Evolutionary conservation across 1,284 basidiomycete species (phyloP).

Genomic region (Coniophora puteana): DNA sequence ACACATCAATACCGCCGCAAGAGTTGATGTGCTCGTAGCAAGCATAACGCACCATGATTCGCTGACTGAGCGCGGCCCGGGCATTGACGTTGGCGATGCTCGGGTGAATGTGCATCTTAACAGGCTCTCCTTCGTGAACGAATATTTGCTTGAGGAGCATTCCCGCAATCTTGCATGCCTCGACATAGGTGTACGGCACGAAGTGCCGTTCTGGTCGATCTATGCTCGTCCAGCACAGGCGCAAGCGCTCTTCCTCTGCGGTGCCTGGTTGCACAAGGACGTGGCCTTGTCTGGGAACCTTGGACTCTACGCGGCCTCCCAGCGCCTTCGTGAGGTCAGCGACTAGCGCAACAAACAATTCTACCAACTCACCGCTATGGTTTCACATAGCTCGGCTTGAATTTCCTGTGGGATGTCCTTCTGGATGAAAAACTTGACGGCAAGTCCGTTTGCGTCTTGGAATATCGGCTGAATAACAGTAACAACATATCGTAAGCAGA

Average conservation of each 20-base stretch:
- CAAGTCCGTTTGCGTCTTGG: constrained; percentile 56
- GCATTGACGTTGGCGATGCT: constrained; percentile 74
- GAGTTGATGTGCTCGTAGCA: constrained; percentile 2
- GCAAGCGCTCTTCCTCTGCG: constrained; percentile 66
- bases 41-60: constrained; percentile 60
- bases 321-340: constrained; percentile 41
- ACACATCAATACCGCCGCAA: neutral
- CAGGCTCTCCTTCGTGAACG: constrained; percentile 53
- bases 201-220: constrained; percentile 72
- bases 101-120: constrained; percentile 72
- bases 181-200: constrained; percentile 74
- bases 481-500: neutral
- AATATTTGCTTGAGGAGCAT: constrained; percentile 73
- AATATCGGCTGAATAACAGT: constrained; percentile 50
- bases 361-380: constrained; percentile 48
- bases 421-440: constrained; percentile 78
- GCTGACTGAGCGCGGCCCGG: constrained; percentile 53
- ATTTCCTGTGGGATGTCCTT: constrained; percentile 67
- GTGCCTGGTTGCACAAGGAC: constrained; percentile 66
- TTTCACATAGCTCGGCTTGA: constrained; percentile 65
- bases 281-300: constrained; percentile 72
- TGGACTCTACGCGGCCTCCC: constrained; percentile 70
- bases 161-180: constrained; percentile 72
- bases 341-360: constrained; percentile 3
- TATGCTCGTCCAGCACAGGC: constrained; percentile 57